phyloP scores from a whole-genome alignment of 805 yeast genomes.

The Candida ovalis region DNA sequence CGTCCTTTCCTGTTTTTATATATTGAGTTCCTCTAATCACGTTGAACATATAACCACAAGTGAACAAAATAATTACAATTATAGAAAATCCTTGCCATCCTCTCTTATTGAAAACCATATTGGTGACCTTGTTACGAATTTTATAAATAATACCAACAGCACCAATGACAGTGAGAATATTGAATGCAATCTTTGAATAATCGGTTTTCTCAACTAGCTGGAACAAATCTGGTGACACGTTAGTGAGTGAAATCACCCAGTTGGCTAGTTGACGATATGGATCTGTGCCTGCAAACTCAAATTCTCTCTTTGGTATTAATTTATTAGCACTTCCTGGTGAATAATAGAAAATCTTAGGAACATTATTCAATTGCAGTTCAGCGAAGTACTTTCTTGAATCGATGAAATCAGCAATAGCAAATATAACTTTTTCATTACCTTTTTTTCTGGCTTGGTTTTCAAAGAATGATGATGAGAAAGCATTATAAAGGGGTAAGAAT shows the following conservation, averaged over 20 bases:
- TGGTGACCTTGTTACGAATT: conserved; percentile 32
- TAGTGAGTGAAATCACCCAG: conserved; percentile 30
- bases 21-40: conserved; percentile 73
- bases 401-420: conserved; percentile 71
- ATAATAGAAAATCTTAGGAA: conserved; percentile 63
- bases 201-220: conserved; percentile 39
- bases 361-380: conserved; percentile 55
- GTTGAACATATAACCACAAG: conserved; percentile 92
- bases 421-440: conserved; percentile 52
- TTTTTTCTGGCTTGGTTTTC: conserved; percentile 51
- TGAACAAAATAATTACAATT: conserved; percentile 65
- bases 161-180: conserved; percentile 35
- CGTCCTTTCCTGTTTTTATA: conserved; percentile 41
- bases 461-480: conserved; percentile 57
- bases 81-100: conserved; percentile 73
- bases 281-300: conserved; percentile 45
- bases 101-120: conserved; percentile 45
- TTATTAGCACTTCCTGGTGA: conserved; percentile 21
- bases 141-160: conserved; percentile 26
- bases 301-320: conserved; percentile 34
- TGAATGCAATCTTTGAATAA: conserved; percentile 34
- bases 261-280: conserved; percentile 25
- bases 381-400: conserved; percentile 52
- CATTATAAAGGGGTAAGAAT: conserved; percentile 60
- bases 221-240: conserved; percentile 26